Evolutionary conservation across 2,329 filamentous ascomycete species (phyloP).

Genomic region (Pseudogymnoascus sp.): DNA sequence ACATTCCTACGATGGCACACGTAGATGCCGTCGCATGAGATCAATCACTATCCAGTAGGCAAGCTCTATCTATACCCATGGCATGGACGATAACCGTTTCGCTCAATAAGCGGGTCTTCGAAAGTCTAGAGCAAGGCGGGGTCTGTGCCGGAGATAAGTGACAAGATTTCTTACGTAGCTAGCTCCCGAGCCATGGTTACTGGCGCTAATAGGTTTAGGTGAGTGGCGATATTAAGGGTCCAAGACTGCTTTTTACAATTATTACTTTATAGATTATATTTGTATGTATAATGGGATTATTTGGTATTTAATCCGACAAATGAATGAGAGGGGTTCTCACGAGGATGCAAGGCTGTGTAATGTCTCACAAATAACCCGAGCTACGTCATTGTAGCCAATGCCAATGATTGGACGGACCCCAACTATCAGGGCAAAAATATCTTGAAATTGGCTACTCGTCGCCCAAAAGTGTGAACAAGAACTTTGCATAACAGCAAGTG

Average conservation of each 20-base stretch:
- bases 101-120: slow-evolving; percentile 1
- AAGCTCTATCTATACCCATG: slow-evolving; percentile 6
- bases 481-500: no score
- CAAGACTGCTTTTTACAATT: neutral
- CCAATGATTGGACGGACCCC: neutral
- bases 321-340: neutral
- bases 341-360: neutral
- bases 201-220: neutral
- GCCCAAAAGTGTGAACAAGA: no score
- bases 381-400: neutral
- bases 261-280: neutral
- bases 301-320: neutral
- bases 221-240: neutral
- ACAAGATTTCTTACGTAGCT: slow-evolving; percentile 8
- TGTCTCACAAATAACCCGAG: neutral
- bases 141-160: slow-evolving; percentile 2
- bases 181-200: neutral
- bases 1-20: slow-evolving; percentile 10
- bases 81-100: neutral
- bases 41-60: neutral
- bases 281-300: neutral
- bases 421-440: neutral
- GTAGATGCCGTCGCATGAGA: slow-evolving; percentile 1
- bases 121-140: neutral
- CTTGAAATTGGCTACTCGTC: neutral